These are phyloP conservation scores for Jackrogersella multiformis DNA, from an alignment of 495 filamentous ascomycete species.

Conservation along the genomic window DNA sequence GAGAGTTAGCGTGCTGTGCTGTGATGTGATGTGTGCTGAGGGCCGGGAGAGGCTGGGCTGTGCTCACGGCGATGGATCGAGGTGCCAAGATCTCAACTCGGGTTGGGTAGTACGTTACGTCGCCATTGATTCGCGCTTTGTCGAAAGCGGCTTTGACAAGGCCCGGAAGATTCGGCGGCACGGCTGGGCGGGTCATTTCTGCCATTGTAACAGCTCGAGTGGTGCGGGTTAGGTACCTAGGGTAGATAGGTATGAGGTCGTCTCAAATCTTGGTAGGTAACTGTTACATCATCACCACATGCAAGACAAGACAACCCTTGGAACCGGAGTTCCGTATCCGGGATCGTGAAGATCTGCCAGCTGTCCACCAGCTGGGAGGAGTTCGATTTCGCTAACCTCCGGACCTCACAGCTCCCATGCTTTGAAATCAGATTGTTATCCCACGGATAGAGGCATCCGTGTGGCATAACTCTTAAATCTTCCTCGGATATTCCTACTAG, in stretches of 20 bases:
- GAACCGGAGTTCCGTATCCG: background rate
- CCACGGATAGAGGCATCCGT: no score
- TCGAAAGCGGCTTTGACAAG: slow-evolving; percentile 65
- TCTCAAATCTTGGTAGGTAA: background rate
- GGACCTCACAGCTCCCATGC: no score
- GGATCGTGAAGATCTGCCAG: background rate
- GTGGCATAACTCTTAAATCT: no score
- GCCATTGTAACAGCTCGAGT: slow-evolving; percentile 12
- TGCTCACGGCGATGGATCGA: slow-evolving; percentile 63
- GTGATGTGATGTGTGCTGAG: background rate
- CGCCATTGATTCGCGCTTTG: slow-evolving; percentile 61
- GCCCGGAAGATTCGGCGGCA: slow-evolving; percentile 54
- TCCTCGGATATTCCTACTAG: no score
- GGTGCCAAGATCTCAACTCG: slow-evolving; percentile 64
- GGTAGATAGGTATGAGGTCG: background rate
- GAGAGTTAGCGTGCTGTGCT: background rate
- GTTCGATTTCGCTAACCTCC: background rate
- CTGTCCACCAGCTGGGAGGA: background rate
- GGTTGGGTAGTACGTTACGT: slow-evolving; percentile 68
- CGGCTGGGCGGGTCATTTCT: slow-evolving; percentile 33
- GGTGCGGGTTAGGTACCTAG: background rate
- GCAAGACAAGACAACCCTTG: no score
- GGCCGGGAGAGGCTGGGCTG: background rate
- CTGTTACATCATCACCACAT: slow-evolving; percentile 1
- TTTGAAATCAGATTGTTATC: no score